Evolutionary conservation across 2,329 filamentous ascomycete genomes (phyloP).

Genomic region (Gremmenia infestans): DNA sequence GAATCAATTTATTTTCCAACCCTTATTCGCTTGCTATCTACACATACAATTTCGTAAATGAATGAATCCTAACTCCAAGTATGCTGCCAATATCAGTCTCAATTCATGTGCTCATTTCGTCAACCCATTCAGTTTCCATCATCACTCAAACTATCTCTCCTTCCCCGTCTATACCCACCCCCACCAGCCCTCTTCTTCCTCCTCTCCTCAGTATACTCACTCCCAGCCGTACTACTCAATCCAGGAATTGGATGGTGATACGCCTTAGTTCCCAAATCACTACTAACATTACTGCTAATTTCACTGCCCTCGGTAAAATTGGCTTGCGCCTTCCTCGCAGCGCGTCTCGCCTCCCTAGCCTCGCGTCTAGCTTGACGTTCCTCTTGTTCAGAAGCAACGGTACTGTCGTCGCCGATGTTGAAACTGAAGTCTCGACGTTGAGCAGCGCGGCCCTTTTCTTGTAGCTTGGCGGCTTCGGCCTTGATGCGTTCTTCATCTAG

Average conservation of each 20-base stretch:
- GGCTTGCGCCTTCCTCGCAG: not conserved
- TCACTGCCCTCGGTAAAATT: slow-evolving; percentile 14
- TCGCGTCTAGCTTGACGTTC: slow-evolving; percentile 6
- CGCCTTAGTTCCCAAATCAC: slow-evolving; percentile 31
- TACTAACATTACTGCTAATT: slow-evolving; percentile 17
- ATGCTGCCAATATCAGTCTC: not conserved
- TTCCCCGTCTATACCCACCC: slow-evolving; percentile 19
- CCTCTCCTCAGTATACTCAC: slow-evolving; percentile 29
- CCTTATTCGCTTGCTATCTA: not conserved
- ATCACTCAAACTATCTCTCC: slow-evolving; percentile 14
- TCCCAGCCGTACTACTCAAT: slow-evolving; percentile 21
- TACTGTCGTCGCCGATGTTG: slow-evolving; percentile 28
- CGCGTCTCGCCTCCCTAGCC: slow-evolving; percentile 13
- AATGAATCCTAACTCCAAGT: not conserved
- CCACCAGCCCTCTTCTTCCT: slow-evolving; percentile 25
- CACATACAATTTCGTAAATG: slow-evolving; percentile 1
- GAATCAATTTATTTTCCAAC: not conserved
- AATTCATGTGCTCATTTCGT: slow-evolving; percentile 1
- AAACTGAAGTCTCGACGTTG: slow-evolving; percentile 31
- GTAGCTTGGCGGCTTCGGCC: slow-evolving; percentile 50
- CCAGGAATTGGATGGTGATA: slow-evolving; percentile 33
- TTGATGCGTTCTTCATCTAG: slow-evolving; percentile 41
- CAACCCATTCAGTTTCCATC: slow-evolving; percentile 3
- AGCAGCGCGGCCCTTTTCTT: slow-evolving; percentile 46
- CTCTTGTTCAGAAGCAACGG: slow-evolving; percentile 13